Evolutionary conservation across 352 stramenopile genomes (phyloP).

Genomic region (Peronospora farinosa): DNA sequence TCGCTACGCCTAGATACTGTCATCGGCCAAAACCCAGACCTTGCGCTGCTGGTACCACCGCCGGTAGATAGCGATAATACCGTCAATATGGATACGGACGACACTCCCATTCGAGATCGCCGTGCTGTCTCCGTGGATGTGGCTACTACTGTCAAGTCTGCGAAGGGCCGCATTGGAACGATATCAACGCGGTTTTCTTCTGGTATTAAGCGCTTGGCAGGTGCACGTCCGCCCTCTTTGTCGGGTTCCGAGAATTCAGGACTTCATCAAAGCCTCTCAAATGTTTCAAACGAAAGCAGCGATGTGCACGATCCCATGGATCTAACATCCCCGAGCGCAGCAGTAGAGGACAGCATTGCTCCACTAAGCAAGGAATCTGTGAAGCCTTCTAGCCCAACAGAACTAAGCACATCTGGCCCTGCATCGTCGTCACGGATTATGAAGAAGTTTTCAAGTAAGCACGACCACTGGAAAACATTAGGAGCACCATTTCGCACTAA

Average conservation of each 20-base stretch:
- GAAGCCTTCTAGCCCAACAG: slow-evolving; percentile 18
- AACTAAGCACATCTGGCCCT: slow-evolving; percentile 13
- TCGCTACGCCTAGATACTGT: slow-evolving; percentile 15
- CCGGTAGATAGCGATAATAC: slow-evolving; percentile 14
- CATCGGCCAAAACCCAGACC: slow-evolving; percentile 19
- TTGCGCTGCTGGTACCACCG: slow-evolving; percentile 17
- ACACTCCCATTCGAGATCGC: slow-evolving; percentile 19
- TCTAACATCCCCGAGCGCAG: slow-evolving; percentile 14
- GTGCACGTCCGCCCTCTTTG: slow-evolving; percentile 20
- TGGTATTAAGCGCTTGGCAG: slow-evolving; percentile 50
- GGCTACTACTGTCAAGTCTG: slow-evolving; percentile 50
- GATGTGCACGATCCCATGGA: slow-evolving; percentile 16
- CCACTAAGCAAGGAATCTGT: slow-evolving; percentile 12
- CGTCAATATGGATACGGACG: slow-evolving; percentile 3
- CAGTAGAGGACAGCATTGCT: slow-evolving; percentile 15
- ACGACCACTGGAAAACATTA: slow-evolving; percentile 66
- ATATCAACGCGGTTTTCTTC: slow-evolving; percentile 74
- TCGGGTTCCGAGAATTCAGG: slow-evolving; percentile 15
- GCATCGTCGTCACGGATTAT: slow-evolving; percentile 23
- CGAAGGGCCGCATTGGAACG: slow-evolving; percentile 56
- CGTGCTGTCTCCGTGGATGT: slow-evolving; percentile 42
- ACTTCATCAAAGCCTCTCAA: slow-evolving; percentile 22
- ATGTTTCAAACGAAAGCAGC: slow-evolving; percentile 26
- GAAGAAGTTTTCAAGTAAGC: slow-evolving; percentile 36
- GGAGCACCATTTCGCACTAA: slow-evolving; percentile 65